phyloP scores from a whole-genome alignment of 2,329 filamentous ascomycete genomes.

The Zasmidium cellare region DNA sequence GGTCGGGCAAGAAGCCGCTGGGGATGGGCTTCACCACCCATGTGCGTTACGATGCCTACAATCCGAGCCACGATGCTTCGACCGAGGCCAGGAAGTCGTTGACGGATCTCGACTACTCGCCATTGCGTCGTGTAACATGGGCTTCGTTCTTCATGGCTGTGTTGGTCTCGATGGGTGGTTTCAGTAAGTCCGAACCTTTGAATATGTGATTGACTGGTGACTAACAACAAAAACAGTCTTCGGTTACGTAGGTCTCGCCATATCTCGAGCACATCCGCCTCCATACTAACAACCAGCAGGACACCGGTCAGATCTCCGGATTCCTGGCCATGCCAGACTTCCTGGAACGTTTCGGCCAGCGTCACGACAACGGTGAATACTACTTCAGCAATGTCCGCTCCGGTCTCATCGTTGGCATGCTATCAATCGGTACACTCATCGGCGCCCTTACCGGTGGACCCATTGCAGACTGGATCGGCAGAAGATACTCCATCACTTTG shows the following conservation, averaged over 20 bases:
- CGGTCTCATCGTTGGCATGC: slow-evolving; percentile 62
- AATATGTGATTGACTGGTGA: background rate
- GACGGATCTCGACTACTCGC: slow-evolving; percentile 17
- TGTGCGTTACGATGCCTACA: slow-evolving; percentile 18
- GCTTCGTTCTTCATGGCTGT: slow-evolving; percentile 34
- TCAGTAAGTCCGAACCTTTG: slow-evolving; percentile 33
- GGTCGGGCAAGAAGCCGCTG: background rate
- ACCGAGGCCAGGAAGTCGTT: slow-evolving; percentile 14
- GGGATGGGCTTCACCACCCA: slow-evolving; percentile 6
- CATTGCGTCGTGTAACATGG: slow-evolving; percentile 16
- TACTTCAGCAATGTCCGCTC: slow-evolving; percentile 60
- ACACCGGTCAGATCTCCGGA: slow-evolving; percentile 61
- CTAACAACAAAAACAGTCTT: slow-evolving; percentile 6
- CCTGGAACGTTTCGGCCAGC: slow-evolving; percentile 53
- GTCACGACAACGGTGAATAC: slow-evolving; percentile 13
- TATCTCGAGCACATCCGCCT: background rate
- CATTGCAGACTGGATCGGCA: slow-evolving; percentile 62
- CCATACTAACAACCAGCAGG: slow-evolving; percentile 34
- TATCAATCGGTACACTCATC: slow-evolving; percentile 59
- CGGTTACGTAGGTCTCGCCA: slow-evolving; percentile 6
- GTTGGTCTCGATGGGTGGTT: slow-evolving; percentile 37
- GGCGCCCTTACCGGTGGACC: slow-evolving; percentile 60
- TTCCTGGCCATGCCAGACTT: slow-evolving; percentile 63
- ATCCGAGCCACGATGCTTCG: slow-evolving; percentile 10
- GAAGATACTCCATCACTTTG: slow-evolving; percentile 60